Evolutionary conservation across 2,329 filamentous ascomycete species (phyloP), one percentile per base, ranked within the genome.

Genomic region (Xylogone sp.): DNA sequence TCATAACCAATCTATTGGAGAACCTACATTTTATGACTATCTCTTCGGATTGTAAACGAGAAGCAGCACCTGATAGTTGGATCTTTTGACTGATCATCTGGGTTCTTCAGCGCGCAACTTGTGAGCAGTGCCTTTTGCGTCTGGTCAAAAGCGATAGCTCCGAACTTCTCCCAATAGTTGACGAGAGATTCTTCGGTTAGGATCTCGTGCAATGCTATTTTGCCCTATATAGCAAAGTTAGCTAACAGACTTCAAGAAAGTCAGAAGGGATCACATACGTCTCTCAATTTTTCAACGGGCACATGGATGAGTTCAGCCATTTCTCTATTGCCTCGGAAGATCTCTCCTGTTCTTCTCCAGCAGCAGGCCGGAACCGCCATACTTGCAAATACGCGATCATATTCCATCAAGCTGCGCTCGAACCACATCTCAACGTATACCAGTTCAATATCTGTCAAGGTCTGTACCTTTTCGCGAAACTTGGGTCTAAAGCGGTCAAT

Each of bases 391-490:
- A 99, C 92, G 27, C 94, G 90, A 65, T 99, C 94, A 63, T 97
- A 97, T 67, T 97, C 94, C 88, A 97, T 94, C 60, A 99, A 73
- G 57, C 89, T 94, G 63, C 88, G 84, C 70, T 99, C 94, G 65
- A 99, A 97, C 93, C 94, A 97, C 90, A 97, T 97, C 71, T 99
- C 94, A 10, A 97, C 93, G 53, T 92, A 84, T 22, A 97, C 86
- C 21, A 99, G 82, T 69, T 99, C 90, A 68, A 97, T 88, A 69
- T 99, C 94, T 2, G 90, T 97, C 65, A 97, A 75, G 29, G 80
- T 86, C 59, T 97, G 91, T 67, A 96, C 93, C 72, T 95, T 91
- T 70, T 97, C 93, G 56, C 94, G 82, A 65, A 99, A 99, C 65
- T 96, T 96, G 16, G 94, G 94, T 44, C 94, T 81, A 71, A 99